Conservation (phyloP, 2,329 filamentous ascomycete species). For the Colletotrichum sp. region DNA sequence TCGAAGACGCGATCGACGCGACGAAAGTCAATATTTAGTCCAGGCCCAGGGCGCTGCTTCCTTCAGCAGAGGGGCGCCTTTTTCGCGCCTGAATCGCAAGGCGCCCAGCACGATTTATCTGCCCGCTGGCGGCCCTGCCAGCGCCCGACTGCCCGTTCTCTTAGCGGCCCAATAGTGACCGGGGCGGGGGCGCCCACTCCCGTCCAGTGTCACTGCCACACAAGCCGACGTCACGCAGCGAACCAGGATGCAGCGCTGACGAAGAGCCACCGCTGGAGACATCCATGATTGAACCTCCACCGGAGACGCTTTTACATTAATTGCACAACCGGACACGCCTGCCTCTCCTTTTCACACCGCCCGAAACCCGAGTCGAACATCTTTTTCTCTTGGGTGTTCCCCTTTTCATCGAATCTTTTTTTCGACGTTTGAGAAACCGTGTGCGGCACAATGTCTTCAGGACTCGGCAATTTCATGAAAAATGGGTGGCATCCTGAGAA, state of each 20-base stretch:
- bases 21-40: constrained; percentile 20
- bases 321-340: background rate
- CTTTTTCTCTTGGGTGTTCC: background rate
- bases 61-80: background rate
- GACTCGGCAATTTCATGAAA: constrained; percentile 54
- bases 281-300: constrained; percentile 1
- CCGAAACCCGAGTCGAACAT: background rate
- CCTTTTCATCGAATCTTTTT: background rate
- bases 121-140: background rate
- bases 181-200: background rate
- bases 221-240: constrained; percentile 13
- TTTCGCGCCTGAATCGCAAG: constrained; percentile 19
- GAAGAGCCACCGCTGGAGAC: constrained; percentile 13
- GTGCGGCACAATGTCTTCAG: constrained; percentile 40
- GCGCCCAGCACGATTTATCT: background rate
- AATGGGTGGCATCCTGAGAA: constrained; percentile 60
- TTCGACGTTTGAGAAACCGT: background rate
- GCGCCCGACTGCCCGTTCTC: background rate
- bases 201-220: constrained; percentile 5
- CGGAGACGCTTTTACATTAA: constrained; percentile 4
- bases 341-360: constrained; percentile 6
- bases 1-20: constrained; percentile 20
- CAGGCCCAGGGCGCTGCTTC: background rate
- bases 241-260: constrained; percentile 16
- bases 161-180: constrained; percentile 1